phyloP scores from a whole-genome alignment of 106 monocot genomes.

The Dendrobium huoshanense region DNA sequence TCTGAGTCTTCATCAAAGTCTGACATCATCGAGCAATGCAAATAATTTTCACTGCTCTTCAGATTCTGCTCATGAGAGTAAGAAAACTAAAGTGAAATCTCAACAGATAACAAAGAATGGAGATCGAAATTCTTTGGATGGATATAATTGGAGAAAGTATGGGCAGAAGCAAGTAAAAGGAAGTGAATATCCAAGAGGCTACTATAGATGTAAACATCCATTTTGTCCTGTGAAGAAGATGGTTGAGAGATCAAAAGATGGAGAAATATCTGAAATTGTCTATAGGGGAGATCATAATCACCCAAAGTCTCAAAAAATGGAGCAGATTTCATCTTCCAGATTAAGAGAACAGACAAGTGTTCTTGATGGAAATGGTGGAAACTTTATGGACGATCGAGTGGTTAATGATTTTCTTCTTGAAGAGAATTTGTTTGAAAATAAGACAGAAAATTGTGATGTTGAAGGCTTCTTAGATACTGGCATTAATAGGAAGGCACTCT shows the following conservation, averaged over 20 bases:
- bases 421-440: too few relatives aligned
- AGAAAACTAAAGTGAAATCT: not conserved
- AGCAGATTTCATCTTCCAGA: not conserved
- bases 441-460: too few relatives aligned
- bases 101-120: not conserved
- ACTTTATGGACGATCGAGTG: too few relatives aligned
- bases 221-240: slow-evolving; percentile 85
- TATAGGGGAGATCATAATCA: slow-evolving; percentile 87
- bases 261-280: slow-evolving; percentile 72
- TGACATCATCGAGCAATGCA: not conserved
- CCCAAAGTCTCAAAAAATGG: slow-evolving; percentile 31
- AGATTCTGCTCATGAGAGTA: not conserved
- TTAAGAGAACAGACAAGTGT: not conserved
- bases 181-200: slow-evolving; percentile 70
- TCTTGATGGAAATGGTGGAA: slow-evolving; percentile 11
- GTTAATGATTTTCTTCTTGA: too few relatives aligned
- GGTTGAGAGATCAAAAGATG: slow-evolving; percentile 70
- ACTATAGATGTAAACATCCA: slow-evolving; percentile 85
- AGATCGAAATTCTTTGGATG: slow-evolving; percentile 58
- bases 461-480: too few relatives aligned
- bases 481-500: too few relatives aligned
- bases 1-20: not conserved
- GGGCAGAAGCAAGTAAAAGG: slow-evolving; percentile 97
- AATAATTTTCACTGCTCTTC: not conserved
- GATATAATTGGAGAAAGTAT: slow-evolving; percentile 91